Evolutionary conservation across 257 asterid genomes (phyloP), one percentile per base, ranked within the genome.

Genomic region (Salvia splendens): DNA sequence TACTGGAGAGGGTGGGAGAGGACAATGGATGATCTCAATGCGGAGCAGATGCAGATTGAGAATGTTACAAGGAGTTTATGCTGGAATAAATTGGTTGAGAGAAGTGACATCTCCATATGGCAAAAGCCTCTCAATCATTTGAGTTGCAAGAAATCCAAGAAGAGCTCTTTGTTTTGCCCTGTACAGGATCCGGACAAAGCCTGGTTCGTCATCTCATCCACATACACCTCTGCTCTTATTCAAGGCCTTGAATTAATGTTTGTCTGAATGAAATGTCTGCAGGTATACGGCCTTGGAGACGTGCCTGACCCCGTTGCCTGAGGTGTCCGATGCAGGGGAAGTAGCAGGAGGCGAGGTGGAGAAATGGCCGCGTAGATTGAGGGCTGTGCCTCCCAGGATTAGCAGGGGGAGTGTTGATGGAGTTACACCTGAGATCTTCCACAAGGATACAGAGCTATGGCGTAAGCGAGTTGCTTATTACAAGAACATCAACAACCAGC

Each of bases 1-100:
- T 53, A 91, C 65, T 86, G 89, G 91, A 81, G 48, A 63, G 97
- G 97, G 0, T 91, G 97, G 97, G 61, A 83, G 17, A 82, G 97
- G 54, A 68, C 86, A 0, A 73, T 55, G 64, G 87, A 88, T 4
- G 96, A 88, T 69, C 72, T 91, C 73, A 80, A 91, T 14, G 80
- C 81, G 0, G 97, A 91, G 78, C 97, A 91, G 75, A 74, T 76
- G 55, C 80, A 78, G 30, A 91, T 91, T n/a, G 89, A 91, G 80
- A 77, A 80, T 0, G 83, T 85, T 0, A 80, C 97, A 0, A 82
- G 64, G 49, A 85, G 91, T 59, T 84, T 91, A 36, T 91, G 97
- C 73, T 91, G 97, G 97, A 88, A 91, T 46, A 91, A 91, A 69
- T 49, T 91, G 49, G 73, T 88, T 4, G 97, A 91, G 73, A 82